A percentile compares a stretch with the other conserved stretches of the same genome.
These are phyloP conservation scores for Tephrocybe sp. DNA, from an alignment of 768 basidiomycete genomes.

Conservation along the genomic window DNA sequence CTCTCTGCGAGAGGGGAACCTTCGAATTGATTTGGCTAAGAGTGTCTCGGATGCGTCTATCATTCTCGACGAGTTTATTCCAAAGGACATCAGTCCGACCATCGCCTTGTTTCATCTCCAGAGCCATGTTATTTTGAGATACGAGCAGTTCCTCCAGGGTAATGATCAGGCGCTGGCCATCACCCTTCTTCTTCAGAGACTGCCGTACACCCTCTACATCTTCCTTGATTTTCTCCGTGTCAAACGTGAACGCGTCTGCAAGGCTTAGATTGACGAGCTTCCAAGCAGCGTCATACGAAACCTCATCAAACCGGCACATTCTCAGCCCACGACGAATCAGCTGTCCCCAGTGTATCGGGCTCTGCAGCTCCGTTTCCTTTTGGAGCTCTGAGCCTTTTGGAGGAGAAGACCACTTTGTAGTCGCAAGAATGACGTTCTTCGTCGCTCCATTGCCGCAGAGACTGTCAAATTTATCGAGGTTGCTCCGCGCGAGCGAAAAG, in stretches of 20 bases:
- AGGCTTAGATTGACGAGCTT: conserved; percentile 13
- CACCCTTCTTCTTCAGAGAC: conserved; percentile 3
- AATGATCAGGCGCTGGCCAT: conserved; percentile 1
- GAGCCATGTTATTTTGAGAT: conserved; percentile 6
- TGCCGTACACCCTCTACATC: conserved; percentile 5
- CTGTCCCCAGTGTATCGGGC: conserved; percentile 12
- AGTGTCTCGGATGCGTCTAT: conserved; percentile 12
- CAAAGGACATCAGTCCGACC: conserved; percentile 11
- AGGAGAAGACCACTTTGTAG: conserved; percentile 16
- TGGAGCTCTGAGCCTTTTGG: conserved; percentile 5
- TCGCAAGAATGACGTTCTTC: conserved; percentile 14
- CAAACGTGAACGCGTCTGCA: conserved; percentile 11
- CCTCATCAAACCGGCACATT: conserved; percentile 14
- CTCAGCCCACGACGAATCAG: conserved; percentile 13
- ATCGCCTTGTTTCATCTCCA: conserved; percentile 8
- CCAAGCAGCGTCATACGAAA: conserved; percentile 14
- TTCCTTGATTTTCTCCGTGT: conserved; percentile 7
- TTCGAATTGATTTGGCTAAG: conserved; percentile 11
- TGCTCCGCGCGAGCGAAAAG: conserved; percentile 4
- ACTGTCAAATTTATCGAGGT: conserved; percentile 13
- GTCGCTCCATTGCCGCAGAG: conserved; percentile 12
- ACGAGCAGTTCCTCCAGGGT: conserved; percentile 1
- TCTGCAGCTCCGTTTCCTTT: conserved; percentile 6
- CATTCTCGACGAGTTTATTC: conserved; percentile 14
- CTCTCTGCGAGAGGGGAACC: conserved; percentile 11